A percentile compares a stretch with the other conserved stretches of the same genome.
Conservation (phyloP, 2,329 filamentous ascomycete genomes). For the Fusarium scirpi region DNA sequence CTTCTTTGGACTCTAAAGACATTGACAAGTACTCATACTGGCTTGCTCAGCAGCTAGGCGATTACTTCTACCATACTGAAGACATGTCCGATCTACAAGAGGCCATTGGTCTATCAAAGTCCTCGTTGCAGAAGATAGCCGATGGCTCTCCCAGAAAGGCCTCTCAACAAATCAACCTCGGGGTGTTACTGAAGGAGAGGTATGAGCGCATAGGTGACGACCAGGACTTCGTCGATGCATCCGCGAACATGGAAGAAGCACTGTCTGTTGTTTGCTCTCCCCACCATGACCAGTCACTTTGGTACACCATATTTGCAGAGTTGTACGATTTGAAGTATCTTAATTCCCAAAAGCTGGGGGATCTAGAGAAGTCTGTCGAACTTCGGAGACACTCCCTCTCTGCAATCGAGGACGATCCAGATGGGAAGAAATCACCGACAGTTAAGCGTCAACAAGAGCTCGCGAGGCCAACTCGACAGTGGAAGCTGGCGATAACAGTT, state of each 20-base stretch:
- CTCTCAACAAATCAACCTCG: background rate
- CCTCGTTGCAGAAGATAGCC: background rate
- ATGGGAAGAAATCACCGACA: accelerated
- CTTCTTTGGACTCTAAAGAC: background rate
- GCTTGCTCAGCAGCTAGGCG: background rate
- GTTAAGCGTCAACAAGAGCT: background rate
- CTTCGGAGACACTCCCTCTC: background rate
- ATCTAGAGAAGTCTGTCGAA: background rate
- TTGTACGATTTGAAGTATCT: background rate
- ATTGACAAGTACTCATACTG: background rate
- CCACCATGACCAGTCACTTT: background rate
- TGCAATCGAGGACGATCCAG: accelerated
- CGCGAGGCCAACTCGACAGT: background rate
- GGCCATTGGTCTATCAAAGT: background rate
- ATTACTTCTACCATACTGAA: background rate
- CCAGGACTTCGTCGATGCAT: background rate
- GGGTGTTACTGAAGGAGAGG: background rate
- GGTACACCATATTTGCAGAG: background rate
- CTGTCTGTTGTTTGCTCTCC: background rate
- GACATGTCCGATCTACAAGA: background rate
- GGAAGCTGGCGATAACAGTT: background rate
- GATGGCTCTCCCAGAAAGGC: accelerated
- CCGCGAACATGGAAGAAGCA: background rate
- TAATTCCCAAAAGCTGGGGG: background rate
- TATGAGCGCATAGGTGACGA: background rate